Percentiles rank a stretch among this genome's conserved stretches.
phyloP scores from a whole-genome alignment of 225 moss, liverwort and hornwort genomes.

The Takakia lepidozioides region DNA sequence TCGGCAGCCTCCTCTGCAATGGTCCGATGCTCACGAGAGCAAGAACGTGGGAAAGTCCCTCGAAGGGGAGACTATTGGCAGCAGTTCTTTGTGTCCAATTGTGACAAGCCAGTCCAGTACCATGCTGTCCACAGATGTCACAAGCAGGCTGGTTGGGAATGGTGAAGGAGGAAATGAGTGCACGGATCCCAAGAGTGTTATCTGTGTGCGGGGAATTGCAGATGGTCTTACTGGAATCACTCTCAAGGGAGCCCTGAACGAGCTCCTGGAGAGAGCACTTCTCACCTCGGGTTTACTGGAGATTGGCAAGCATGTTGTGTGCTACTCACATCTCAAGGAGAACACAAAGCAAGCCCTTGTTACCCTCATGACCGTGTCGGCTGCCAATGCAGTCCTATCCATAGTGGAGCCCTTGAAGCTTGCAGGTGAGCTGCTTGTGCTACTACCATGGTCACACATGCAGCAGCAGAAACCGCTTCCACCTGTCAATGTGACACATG shows the following conservation, averaged over 20 bases:
- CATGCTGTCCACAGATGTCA: background rate
- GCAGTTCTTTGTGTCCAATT: too few species aligned
- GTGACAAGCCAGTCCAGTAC: slow-evolving; percentile 5
- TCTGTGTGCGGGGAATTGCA: slow-evolving; percentile 1
- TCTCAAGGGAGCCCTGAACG: slow-evolving; percentile 9
- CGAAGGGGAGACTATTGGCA: too few species aligned
- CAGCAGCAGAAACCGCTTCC: slow-evolving; percentile 1
- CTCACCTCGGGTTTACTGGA: slow-evolving; percentile 3
- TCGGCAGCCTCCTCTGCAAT: background rate
- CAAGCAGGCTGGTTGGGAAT: background rate
- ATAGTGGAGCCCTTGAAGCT: slow-evolving; percentile 2
- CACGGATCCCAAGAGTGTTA: slow-evolving; percentile 3
- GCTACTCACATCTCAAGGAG: slow-evolving; percentile 2
- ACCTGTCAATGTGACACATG: background rate
- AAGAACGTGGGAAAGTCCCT: too few species aligned
- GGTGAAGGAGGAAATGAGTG: background rate
- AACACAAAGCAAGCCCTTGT: slow-evolving; percentile 5
- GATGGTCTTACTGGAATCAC: background rate
- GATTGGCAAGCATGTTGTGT: slow-evolving; percentile 3
- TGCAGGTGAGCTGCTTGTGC: background rate
- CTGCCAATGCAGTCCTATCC: slow-evolving; percentile 3
- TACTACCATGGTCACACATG: slow-evolving; percentile 4
- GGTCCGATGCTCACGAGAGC: background rate
- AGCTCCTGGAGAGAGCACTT: slow-evolving; percentile 8
- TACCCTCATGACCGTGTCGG: background rate